Evolutionary conservation across 2,329 filamentous ascomycete species (phyloP), one percentile per base, ranked within the genome.

Genomic region (Colletotrichum lentis): DNA sequence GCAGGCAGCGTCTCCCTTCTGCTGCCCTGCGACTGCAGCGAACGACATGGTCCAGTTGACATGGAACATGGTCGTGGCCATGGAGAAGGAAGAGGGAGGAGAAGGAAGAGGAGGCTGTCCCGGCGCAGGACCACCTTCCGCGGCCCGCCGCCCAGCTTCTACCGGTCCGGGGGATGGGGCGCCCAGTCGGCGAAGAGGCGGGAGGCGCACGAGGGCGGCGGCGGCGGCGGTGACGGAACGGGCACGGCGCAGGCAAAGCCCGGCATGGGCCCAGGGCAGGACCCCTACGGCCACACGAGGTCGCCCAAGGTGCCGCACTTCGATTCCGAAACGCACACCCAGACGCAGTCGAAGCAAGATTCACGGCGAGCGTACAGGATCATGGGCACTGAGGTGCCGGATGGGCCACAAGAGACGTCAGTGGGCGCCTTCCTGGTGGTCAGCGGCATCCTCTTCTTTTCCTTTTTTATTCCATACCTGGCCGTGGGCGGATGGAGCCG

Each of bases 141-240:
- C 22, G 95, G 95, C 0, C 95, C 96, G 3, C 94, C 96, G 58
- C 94, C 95, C 0, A 92, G 89, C 71, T 98, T 97, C 81, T 97
- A 93, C 79, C 86, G 90, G 20, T 89, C 86, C 69, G 94, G 93
- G 5, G 93, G 91, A 3, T 96, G 93, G 86, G 92, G 92, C 55
- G 77, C 81, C 3, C 87, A 92, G 67, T 76, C 80, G 2, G 85
- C 85, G 43, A 91, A 91, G 79, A 78, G 88, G 44, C 78, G 80
- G 62, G 83, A 83, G 43, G 84, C 85, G 52, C 85, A 88, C 68
- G 82, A 85, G 60, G 69, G 81, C 73, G 73, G 78, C 64, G 69
- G 81, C 73, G 73, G 78, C 64, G 78, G 76, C 0, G 76, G 76
- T n/a, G 67, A 67, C n/a, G 71, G 46, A 1, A 50, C 54, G 47